Evolutionary conservation across 1,139 yeast genomes (phyloP).

Genomic region (Kodamaea suecica): DNA sequence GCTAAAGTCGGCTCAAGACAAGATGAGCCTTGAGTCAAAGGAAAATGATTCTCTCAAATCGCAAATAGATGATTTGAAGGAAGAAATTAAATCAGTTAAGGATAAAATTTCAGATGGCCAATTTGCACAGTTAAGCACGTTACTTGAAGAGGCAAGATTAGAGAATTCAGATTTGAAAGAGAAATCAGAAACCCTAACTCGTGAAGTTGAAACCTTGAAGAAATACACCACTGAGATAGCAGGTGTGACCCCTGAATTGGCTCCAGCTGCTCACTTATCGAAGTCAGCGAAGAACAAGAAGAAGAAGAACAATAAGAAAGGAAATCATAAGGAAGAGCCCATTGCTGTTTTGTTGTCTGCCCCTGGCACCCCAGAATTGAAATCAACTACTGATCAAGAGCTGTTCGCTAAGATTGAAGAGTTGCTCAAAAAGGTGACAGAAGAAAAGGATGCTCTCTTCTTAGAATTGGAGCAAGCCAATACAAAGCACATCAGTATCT

Average conservation of each 20-base stretch:
- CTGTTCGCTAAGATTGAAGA: not conserved
- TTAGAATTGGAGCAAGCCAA: slow-evolving; percentile 5
- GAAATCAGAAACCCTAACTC: not conserved
- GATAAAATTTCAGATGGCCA: not conserved
- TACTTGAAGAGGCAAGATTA: not conserved
- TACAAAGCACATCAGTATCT: slow-evolving; percentile 7
- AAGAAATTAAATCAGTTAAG: not conserved
- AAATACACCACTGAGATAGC: no score
- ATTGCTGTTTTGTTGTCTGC: no score
- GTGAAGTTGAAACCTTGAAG: not conserved
- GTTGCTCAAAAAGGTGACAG: slow-evolving; percentile 3
- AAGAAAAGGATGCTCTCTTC: slow-evolving; percentile 3
- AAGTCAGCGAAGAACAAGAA: not conserved
- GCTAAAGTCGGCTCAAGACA: no score
- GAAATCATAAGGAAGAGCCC: not conserved
- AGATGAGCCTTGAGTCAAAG: no score
- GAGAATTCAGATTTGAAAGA: not conserved
- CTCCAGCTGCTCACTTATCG: no score
- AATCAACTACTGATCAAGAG: not conserved
- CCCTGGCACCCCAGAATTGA: no score
- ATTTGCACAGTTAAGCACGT: not conserved
- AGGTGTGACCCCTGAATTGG: no score
- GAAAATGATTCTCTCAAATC: not conserved
- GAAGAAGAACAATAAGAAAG: slow-evolving; percentile 7
- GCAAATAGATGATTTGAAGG: not conserved